phyloP scores from a whole-genome alignment of 768 basidiomycete genomes.

The Tylopilus subfusipes region DNA sequence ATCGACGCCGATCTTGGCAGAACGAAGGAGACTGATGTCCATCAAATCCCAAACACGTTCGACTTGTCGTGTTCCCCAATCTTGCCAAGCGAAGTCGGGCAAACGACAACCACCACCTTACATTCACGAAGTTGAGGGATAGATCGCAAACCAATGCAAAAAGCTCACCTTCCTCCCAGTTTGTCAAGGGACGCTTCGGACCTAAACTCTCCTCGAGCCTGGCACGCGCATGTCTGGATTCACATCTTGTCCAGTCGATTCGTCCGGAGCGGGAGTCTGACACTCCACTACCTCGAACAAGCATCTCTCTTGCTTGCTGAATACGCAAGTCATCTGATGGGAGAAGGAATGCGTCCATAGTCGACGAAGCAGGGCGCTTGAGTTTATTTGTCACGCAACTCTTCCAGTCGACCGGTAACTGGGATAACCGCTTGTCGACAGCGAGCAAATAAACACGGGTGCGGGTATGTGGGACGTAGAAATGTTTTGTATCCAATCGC shows the following conservation, averaged over 20 bases:
- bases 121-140: neutral
- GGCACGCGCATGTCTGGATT: constrained; percentile 86
- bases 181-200: constrained; percentile 78
- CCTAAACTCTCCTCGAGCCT: constrained; percentile 82
- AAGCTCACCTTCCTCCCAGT: constrained; percentile 83
- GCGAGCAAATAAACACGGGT: constrained; percentile 87
- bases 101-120: constrained; percentile 79
- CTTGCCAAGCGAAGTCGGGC: constrained; percentile 88
- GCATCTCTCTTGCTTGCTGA: constrained; percentile 80
- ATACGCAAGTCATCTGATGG: constrained; percentile 90
- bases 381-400: constrained; percentile 56
- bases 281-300: constrained; percentile 65
- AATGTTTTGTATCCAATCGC: constrained; percentile 82
- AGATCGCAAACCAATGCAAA: neutral
- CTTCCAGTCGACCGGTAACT: constrained; percentile 68
- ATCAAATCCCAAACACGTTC: constrained; percentile 94
- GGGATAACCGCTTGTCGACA: constrained; percentile 58
- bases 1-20: constrained; percentile 77
- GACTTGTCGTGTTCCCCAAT: constrained; percentile 91
- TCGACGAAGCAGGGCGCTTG: constrained; percentile 81
- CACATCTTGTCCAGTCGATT: constrained; percentile 89
- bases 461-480: constrained; percentile 93
- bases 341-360: constrained; percentile 89
- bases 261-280: constrained; percentile 68
- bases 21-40: constrained; percentile 85